Base-by-base conservation (phyloP, 805 yeast genomes). In the Priceomyces haplophilus region DNA sequence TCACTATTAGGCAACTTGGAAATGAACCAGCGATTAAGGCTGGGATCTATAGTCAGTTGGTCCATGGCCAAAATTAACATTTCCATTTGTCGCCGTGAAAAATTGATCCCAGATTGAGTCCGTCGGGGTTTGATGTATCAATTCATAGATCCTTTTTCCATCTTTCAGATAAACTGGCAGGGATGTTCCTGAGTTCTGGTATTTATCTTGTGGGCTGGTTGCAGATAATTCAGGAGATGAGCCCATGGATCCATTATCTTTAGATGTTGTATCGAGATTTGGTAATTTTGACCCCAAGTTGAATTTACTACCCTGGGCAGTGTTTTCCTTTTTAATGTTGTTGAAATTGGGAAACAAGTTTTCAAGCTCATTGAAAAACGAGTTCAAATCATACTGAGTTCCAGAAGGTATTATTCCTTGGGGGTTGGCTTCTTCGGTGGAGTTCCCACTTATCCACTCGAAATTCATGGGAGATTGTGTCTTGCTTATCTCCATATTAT, bases 71-170 rank as follows among this genome's bases (percentile, higher is more conserved):
- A 41, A 27, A 7, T 34, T 35, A 11, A 31, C 15, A 8, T 32
- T 35, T 12, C 17, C 36, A 20, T 38, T 31, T 4, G 29, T 4
- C 10, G 48, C 44, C 4, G 75, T 63, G 54, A 81, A 79, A 50
- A 78, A 78, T 50, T 80, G 85, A 40, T 80, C 87, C 85, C 88
- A 82, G 25, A 83, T 80, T 19, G 80, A 69, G 42, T 82, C 88
- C 2, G 79, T 73, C 3, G 85, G 82, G 37, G 81, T 76, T 55
- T 78, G 83, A 52, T 73, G 76, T 46, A 83, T 74, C 67, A 83
- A 63, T 51, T 82, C 85, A 54, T 72, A 79, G 16, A 82, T 73
- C 39, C 70, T 65, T 46, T 72, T 74, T 3, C 82, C 83, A 47
- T 83, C 88, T 31, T 53, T 63, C 3, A 61, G 52, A 60, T 2